Evolutionary conservation across 2,329 filamentous ascomycete genomes (phyloP).

Genomic region (Nothophoma quercina): DNA sequence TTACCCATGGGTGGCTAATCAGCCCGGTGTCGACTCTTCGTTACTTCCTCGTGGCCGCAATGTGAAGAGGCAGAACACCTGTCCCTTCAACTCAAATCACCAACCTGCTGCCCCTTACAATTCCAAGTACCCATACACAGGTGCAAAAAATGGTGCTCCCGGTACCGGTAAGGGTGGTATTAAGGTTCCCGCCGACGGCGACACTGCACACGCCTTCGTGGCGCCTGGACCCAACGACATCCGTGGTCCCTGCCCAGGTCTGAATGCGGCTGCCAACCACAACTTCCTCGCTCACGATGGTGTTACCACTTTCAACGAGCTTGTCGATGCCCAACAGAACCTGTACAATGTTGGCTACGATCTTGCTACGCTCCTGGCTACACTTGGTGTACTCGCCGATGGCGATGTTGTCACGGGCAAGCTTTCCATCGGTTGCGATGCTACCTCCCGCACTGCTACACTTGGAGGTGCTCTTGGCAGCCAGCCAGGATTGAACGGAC

Average conservation of each 20-base stretch:
- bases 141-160: conserved; percentile 52
- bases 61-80: conserved; percentile 25
- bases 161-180: conserved; percentile 54
- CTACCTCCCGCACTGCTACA: conserved; percentile 51
- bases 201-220: conserved; percentile 40
- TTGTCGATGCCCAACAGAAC: conserved; percentile 57
- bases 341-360: conserved; percentile 56
- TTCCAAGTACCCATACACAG: conserved; percentile 50
- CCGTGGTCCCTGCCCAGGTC: conserved; percentile 50
- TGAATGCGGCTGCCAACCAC: conserved; percentile 54
- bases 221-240: conserved; percentile 33
- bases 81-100: conserved; percentile 36
- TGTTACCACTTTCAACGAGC: conserved; percentile 52
- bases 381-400: conserved; percentile 50
- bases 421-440: conserved; percentile 56
- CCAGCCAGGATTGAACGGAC: conserved; percentile 54
- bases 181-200: conserved; percentile 53
- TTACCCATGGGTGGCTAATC: conserved; percentile 30
- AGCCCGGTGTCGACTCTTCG: conserved; percentile 29
- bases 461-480: conserved; percentile 35
- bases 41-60: conserved; percentile 19
- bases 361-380: conserved; percentile 50
- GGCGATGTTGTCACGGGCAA: conserved; percentile 54
- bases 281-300: conserved; percentile 54
- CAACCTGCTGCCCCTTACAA: conserved; percentile 29